Evolutionary conservation across 768 basidiomycete species (phyloP).

Genomic region (Sporobolomyces phaffii): DNA sequence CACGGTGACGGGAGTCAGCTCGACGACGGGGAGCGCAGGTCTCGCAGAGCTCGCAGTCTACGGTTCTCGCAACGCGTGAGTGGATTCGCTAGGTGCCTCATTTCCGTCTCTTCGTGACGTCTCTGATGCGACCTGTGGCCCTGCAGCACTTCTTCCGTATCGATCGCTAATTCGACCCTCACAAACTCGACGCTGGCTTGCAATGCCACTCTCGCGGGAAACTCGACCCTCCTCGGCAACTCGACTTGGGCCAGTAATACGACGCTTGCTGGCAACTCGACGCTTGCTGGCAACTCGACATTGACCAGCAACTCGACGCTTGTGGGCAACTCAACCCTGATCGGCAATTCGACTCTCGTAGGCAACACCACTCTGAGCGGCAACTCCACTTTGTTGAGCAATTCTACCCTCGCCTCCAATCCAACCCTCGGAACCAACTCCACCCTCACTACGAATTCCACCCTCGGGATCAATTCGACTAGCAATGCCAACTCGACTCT

Average conservation of each 20-base stretch:
- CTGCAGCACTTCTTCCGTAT: conserved; percentile 2
- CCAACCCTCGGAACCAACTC: neutral
- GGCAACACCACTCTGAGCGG: neutral
- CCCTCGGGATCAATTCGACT: too few relatives aligned
- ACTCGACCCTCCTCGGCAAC: neutral
- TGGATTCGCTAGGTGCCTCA: neutral
- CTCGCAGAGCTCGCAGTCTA: conserved; percentile 16
- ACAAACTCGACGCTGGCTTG: conserved; percentile 2
- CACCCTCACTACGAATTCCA: too few relatives aligned
- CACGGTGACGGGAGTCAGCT: conserved; percentile 13
- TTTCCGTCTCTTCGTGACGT: neutral
- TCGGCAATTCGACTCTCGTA: neutral
- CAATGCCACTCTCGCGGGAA: neutral
- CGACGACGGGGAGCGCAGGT: conserved; percentile 4
- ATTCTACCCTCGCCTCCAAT: neutral
- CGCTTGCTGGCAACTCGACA: neutral
- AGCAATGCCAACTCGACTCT: neutral
- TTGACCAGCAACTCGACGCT: conserved; percentile 2
- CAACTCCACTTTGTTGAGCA: neutral
- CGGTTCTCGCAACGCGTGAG: neutral
- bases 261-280: neutral
- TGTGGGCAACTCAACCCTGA: neutral
- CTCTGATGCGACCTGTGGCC: neutral
- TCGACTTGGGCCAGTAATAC: neutral
- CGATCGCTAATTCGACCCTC: neutral